Evolutionary conservation across 2,329 filamentous ascomycete genomes (phyloP).

Genomic region (Hymenoscyphus occultus): DNA sequence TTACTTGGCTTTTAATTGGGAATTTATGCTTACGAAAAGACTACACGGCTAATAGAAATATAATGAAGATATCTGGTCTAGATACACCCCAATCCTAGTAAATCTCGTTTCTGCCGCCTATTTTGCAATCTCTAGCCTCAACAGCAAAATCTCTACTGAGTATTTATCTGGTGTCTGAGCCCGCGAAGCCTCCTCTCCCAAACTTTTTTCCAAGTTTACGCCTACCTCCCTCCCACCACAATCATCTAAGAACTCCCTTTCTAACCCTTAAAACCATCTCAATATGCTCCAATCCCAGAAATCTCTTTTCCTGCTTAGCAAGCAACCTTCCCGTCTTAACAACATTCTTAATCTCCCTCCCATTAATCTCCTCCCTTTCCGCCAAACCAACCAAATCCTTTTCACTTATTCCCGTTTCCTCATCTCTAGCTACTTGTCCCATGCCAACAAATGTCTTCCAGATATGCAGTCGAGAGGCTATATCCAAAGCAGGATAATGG

Average conservation of each 20-base stretch:
- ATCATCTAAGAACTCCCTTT: neutral
- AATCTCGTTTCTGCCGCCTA: no score
- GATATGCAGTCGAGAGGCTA: slow-evolving; percentile 4
- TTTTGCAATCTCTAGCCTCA: no score
- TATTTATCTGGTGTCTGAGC: no score
- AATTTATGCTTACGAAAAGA: no score
- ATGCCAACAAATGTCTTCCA: slow-evolving; percentile 23
- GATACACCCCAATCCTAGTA: no score
- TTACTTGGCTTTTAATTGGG: no score
- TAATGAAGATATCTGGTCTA: no score
- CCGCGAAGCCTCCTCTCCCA: no score
- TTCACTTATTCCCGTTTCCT: slow-evolving; percentile 13
- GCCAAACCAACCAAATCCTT: slow-evolving; percentile 21
- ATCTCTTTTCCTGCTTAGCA: slow-evolving; percentile 25
- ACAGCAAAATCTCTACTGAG: no score
- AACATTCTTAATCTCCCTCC: slow-evolving; percentile 37
- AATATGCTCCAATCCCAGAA: neutral
- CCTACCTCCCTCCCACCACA: no score
- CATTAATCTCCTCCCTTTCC: slow-evolving; percentile 30
- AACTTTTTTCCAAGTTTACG: no score
- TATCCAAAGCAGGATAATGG: slow-evolving; percentile 3
- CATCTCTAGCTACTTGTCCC: slow-evolving; percentile 17
- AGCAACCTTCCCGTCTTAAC: slow-evolving; percentile 35
- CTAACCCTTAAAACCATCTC: neutral
- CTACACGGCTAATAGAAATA: no score